phyloP scores from a whole-genome alignment of 2,329 filamentous ascomycete species.

The Herpotrichia juniperi region DNA sequence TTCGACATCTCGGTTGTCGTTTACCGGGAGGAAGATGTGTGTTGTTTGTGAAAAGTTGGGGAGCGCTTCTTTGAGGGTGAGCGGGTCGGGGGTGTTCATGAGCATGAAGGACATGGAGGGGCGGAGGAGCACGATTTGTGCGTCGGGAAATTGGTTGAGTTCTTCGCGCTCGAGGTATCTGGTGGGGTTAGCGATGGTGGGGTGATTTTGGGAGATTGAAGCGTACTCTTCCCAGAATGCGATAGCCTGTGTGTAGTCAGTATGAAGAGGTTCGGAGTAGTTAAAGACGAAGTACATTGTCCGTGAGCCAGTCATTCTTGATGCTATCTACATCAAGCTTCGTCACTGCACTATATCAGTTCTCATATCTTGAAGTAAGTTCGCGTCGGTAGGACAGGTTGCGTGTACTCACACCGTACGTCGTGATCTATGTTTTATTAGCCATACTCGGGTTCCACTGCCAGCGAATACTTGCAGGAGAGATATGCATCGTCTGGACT shows the following conservation, averaged over 20 bases:
- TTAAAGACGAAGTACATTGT: conserved; percentile 68
- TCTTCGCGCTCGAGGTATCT: conserved; percentile 89
- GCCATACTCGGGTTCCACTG: conserved; percentile 12
- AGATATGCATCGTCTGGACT: conserved; percentile 71
- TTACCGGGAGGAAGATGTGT: conserved; percentile 95
- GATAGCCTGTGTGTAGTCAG: conserved; percentile 70
- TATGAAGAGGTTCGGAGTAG: not conserved
- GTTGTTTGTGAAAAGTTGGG: conserved; percentile 82
- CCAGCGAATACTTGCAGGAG: conserved; percentile 63
- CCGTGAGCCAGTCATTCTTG: conserved; percentile 93
- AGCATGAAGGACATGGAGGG: conserved; percentile 93
- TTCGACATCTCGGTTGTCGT: conserved; percentile 80
- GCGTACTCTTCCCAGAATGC: conserved; percentile 94
- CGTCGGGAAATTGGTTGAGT: conserved; percentile 77
- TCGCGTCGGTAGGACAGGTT: not conserved
- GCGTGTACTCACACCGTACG: conserved; percentile 61
- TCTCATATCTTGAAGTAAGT: not conserved
- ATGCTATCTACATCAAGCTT: conserved; percentile 88
- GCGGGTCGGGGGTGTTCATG: conserved; percentile 70
- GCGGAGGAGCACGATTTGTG: conserved; percentile 86
- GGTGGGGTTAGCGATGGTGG: conserved; percentile 5
- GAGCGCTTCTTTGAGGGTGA: conserved; percentile 68
- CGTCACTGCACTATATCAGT: conserved; percentile 67
- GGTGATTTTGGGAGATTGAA: not conserved
- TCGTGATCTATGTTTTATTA: conserved; percentile 62